phyloP scores from a whole-genome alignment of 805 yeast species.

The Pichia rugopelliculosa region DNA sequence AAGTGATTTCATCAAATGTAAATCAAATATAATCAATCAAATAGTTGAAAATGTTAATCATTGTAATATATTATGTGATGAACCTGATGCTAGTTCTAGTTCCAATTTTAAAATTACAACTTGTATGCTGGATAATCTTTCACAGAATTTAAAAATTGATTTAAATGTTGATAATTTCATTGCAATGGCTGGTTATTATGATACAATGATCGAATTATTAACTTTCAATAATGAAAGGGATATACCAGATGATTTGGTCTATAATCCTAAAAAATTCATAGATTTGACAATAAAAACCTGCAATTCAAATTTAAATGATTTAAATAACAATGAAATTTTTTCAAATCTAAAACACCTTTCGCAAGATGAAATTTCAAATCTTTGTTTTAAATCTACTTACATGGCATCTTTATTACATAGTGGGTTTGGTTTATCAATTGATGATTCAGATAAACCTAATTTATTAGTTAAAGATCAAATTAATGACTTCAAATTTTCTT shows the following conservation, averaged over 20 bases:
- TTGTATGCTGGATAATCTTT: conserved; percentile 46
- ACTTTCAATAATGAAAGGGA: conserved; percentile 17
- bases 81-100: too few species aligned
- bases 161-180: conserved; percentile 49
- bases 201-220: conserved; percentile 43
- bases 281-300: conserved; percentile 42
- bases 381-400: conserved; percentile 60
- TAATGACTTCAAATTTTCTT: conserved; percentile 76
- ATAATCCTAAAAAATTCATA: conserved; percentile 38
- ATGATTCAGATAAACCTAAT: conserved; percentile 22
- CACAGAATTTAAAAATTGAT: conserved; percentile 24
- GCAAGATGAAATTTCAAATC: conserved; percentile 37
- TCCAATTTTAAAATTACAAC: conserved; percentile 29
- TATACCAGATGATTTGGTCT: conserved; percentile 27
- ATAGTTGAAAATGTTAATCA: conserved; percentile 10
- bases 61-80: conserved; percentile 12
- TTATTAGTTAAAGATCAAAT: conserved; percentile 50
- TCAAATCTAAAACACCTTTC: conserved; percentile 14
- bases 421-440: conserved; percentile 54
- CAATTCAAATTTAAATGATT: conserved; percentile 30
- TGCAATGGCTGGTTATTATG: conserved; percentile 67
- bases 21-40: conserved; percentile 29
- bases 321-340: conserved; percentile 22
- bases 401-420: conserved; percentile 48
- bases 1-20: conserved; percentile 44